Conservation (phyloP, 2,329 filamentous ascomycete genomes). For the Lecanicillium sp. region DNA sequence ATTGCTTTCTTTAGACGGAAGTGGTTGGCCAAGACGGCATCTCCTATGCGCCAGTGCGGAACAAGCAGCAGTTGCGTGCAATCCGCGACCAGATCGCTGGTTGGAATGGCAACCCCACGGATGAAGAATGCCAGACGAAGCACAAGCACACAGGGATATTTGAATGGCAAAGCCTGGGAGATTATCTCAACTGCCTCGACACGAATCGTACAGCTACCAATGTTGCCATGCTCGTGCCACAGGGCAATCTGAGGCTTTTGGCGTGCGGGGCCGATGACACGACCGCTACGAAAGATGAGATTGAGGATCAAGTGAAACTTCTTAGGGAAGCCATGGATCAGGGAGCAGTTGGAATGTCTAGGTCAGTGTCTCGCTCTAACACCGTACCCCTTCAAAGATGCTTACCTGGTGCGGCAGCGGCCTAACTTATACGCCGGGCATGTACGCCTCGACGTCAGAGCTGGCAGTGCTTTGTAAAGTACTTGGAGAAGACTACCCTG, state of each 20-base stretch:
- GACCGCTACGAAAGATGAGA: constrained; percentile 10
- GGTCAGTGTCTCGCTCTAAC: constrained; percentile 5
- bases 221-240: constrained; percentile 16
- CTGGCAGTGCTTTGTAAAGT: constrained; percentile 14
- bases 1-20: constrained; percentile 11
- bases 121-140: constrained; percentile 13
- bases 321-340: constrained; percentile 14
- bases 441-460: constrained; percentile 18
- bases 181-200: constrained; percentile 16
- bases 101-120: constrained; percentile 17
- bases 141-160: constrained; percentile 12
- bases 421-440: constrained; percentile 17
- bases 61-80: constrained; percentile 10
- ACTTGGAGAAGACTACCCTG: constrained; percentile 14
- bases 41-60: constrained; percentile 14
- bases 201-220: constrained; percentile 15
- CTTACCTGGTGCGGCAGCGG: constrained; percentile 9
- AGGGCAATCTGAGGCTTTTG: constrained; percentile 15
- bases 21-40: constrained; percentile 17
- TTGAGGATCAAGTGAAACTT: constrained; percentile 13
- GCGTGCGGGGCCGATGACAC: constrained; percentile 16
- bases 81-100: constrained; percentile 16
- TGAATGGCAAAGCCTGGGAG: constrained; percentile 15
- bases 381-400: too few species aligned
- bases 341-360: constrained; percentile 17